These are phyloP conservation scores for Kazachstania bromeliacearum DNA, from an alignment of 805 yeast genomes.

Conservation along the genomic window DNA sequence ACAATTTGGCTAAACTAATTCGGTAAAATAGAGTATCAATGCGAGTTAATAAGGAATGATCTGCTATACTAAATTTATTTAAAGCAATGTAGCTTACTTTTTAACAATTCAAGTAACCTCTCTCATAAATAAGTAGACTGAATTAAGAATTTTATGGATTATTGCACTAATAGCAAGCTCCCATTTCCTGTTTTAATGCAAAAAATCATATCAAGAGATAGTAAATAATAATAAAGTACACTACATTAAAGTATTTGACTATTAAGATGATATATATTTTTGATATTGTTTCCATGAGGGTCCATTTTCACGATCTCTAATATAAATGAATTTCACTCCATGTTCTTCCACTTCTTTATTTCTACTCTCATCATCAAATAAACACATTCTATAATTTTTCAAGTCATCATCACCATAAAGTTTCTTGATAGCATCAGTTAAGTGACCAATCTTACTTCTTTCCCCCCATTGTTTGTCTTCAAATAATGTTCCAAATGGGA, in stretches of 20 bases:
- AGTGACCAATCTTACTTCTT: slow-evolving; percentile 45
- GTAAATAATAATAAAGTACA: not conserved
- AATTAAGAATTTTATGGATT: too few species aligned
- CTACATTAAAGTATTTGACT: not conserved
- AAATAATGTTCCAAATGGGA: slow-evolving; percentile 32
- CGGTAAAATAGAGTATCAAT: too few species aligned
- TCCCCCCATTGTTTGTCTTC: slow-evolving; percentile 63
- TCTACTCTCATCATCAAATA: slow-evolving; percentile 74
- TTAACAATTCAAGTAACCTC: too few species aligned
- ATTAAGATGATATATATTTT: slow-evolving; percentile 23
- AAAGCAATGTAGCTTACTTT: too few species aligned
- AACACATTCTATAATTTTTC: slow-evolving; percentile 32
- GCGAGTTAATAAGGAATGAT: too few species aligned
- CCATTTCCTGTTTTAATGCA: too few species aligned
- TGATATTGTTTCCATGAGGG: slow-evolving; percentile 48
- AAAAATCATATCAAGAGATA: not conserved
- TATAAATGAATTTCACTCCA: slow-evolving; percentile 62
- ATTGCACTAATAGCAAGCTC: too few species aligned
- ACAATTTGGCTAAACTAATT: too few species aligned
- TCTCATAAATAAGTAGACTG: too few species aligned
- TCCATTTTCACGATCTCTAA: slow-evolving; percentile 48
- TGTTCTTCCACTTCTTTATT: slow-evolving; percentile 64
- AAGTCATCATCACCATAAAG: slow-evolving; percentile 44
- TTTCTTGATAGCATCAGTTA: slow-evolving; percentile 46
- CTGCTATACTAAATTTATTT: too few species aligned